Evolutionary conservation across 2,329 filamentous ascomycete species (phyloP).

Genomic region (Alternaria incomplexa): DNA sequence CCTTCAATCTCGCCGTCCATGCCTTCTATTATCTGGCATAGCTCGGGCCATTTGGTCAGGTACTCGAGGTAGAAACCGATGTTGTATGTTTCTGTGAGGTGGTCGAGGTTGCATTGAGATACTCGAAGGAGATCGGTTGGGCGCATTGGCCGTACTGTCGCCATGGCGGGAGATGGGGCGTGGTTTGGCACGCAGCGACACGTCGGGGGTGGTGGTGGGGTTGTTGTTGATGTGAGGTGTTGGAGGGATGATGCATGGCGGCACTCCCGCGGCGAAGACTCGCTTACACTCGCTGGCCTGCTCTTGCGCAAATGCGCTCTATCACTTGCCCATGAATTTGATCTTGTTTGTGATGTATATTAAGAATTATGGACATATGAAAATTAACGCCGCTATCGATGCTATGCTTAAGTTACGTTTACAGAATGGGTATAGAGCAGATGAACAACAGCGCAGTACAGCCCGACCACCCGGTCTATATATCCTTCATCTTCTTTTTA

Average conservation of each 20-base stretch:
- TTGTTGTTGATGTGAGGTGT: neutral
- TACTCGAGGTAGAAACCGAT: slow-evolving; percentile 95
- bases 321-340: neutral
- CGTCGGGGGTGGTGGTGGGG: neutral
- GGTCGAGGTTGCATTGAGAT: slow-evolving; percentile 94
- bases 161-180: slow-evolving; percentile 61
- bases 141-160: slow-evolving; percentile 79
- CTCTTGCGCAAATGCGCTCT: neutral
- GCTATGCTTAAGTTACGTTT: neutral
- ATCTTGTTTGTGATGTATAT: neutral
- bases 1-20: slow-evolving; percentile 86
- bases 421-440: slow-evolving; percentile 23
- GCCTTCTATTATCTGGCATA: slow-evolving; percentile 92
- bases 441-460: slow-evolving; percentile 15
- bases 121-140: slow-evolving; percentile 78
- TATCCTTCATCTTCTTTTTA: neutral
- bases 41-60: slow-evolving; percentile 90
- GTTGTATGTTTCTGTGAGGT: slow-evolving; percentile 97
- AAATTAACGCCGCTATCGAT: neutral
- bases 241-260: slow-evolving; percentile 1
- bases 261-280: slow-evolving; percentile 24
- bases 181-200: neutral
- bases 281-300: slow-evolving; percentile 20
- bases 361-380: neutral
- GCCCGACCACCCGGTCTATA: slow-evolving; percentile 1